Conservation (phyloP, 805 yeast species). For the Candida nitratophila region DNA sequence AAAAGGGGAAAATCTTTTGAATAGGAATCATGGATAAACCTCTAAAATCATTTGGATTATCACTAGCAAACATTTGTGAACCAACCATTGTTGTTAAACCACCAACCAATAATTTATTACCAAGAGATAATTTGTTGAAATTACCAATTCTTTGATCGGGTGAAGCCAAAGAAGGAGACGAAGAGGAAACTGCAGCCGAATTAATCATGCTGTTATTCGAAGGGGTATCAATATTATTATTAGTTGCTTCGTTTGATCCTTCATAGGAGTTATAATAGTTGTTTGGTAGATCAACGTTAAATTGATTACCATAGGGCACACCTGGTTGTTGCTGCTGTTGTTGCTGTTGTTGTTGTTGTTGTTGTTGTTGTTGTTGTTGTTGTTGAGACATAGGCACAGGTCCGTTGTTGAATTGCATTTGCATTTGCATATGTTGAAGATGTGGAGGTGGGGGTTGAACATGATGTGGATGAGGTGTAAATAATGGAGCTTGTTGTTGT, state of each 20-base stretch:
- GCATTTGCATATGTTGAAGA: neutral
- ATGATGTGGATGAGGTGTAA: slow-evolving; percentile 3
- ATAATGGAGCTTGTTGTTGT: slow-evolving; percentile 1
- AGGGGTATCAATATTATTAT: neutral
- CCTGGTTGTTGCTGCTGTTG: too few species aligned
- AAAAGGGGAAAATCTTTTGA: slow-evolving; percentile 15
- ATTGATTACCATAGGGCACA: neutral
- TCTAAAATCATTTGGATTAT: slow-evolving; percentile 9
- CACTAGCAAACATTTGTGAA: slow-evolving; percentile 17
- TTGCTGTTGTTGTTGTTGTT: neutral
- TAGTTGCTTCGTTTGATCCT: neutral
- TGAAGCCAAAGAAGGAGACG: neutral
- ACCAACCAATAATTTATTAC: slow-evolving; percentile 21
- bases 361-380: slow-evolving; percentile 1
- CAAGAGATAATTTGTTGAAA: too few species aligned
- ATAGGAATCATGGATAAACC: slow-evolving; percentile 21
- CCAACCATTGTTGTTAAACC: slow-evolving; percentile 29
- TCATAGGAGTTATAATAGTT: neutral
- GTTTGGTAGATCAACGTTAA: neutral
- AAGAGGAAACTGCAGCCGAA: neutral
- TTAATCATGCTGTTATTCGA: neutral
- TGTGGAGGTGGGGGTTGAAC: slow-evolving; percentile 2
- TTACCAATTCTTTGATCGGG: neutral
- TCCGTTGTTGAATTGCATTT: neutral
- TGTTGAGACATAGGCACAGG: neutral